Evolutionary conservation across 331 rosid genomes (phyloP), one percentile per base, ranked within the genome.

Genomic region (Malus hybrid): DNA sequence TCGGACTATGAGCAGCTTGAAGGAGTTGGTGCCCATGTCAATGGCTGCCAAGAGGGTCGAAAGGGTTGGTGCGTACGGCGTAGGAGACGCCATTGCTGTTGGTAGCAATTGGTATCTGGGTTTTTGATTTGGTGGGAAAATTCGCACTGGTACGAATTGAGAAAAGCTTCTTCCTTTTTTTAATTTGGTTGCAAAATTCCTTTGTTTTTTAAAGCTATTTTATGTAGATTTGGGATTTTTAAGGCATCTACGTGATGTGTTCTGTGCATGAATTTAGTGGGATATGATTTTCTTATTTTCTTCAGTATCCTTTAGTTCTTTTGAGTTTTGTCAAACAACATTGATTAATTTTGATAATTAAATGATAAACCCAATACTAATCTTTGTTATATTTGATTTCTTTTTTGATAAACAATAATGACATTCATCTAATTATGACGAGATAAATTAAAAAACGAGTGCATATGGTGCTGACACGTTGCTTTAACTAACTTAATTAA

Each of bases 11-110:
- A 75, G 78, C 73, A 81, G 54, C 81, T 84, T 84, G 81, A 81
- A 84, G 31, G 87, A 84, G 79, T 78, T 74, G 18, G 87, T 84
- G 36, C 85, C 87, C 87, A 80, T 78, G 39, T 84, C 87, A 69
- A 75, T 78, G 31, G 83, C 75, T 10, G 81, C 81, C 57, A 57
- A 84, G n/a, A 84, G 84, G n/a, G 78, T 57, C 2, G 82, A 76
- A 29, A 33, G 52, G 46, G 65, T 29, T 1, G 70, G 13, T 31
- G 82, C 59, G 9, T 42, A 7, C 67, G 71, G 68, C 6, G 10
- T 44, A 42, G 66, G 19, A 11, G 75, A 54, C 13, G 80, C 67
- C 85, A 74, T 78, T 18, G 42, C 24, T 8, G 7, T 15, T 31
- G 69, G 44, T 31, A 32, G 44, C 18, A 32, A 31, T 62, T 55